Percentiles rank a stretch among this genome's conserved stretches.
phyloP scores from a whole-genome alignment of 495 filamentous ascomycete genomes.

The Ramalina intermedia region DNA sequence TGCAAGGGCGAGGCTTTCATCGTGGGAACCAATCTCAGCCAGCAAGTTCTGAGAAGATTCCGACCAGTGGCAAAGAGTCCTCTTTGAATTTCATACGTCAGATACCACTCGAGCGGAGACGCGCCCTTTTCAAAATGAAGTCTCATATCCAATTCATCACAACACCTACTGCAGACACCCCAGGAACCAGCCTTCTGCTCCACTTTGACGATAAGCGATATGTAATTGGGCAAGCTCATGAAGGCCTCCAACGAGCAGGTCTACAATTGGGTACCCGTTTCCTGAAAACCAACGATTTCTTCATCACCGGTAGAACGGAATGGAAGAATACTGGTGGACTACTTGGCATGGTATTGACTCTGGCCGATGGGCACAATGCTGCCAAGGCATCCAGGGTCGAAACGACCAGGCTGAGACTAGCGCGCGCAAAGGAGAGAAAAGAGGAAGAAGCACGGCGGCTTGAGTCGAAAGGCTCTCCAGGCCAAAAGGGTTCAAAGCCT shows the following conservation, averaged over 20 bases:
- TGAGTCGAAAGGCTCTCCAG: constrained; percentile 16
- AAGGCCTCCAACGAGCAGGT: constrained; percentile 72
- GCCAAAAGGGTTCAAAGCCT: constrained; percentile 3
- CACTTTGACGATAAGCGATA: constrained; percentile 72
- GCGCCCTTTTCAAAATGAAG: constrained; percentile 39
- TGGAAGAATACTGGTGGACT: constrained; percentile 70
- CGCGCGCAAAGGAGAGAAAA: constrained; percentile 6
- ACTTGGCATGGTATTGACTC: constrained; percentile 65
- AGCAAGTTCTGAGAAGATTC: too few relatives aligned
- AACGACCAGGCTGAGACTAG: background rate
- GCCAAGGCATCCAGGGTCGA: constrained; percentile 21
- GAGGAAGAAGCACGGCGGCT: constrained; percentile 20
- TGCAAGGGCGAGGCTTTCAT: too few relatives aligned
- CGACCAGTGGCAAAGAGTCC: too few relatives aligned
- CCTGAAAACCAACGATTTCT: constrained; percentile 52
- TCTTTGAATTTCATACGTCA: too few relatives aligned
- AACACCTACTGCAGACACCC: constrained; percentile 82
- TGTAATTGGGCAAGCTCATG: constrained; percentile 69
- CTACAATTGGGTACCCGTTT: constrained; percentile 47
- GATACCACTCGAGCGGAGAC: too few relatives aligned
- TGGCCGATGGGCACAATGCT: constrained; percentile 47
- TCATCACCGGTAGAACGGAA: constrained; percentile 61
- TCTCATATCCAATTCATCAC: constrained; percentile 56
- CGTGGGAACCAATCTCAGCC: too few relatives aligned
- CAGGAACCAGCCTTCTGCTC: constrained; percentile 60